Evolutionary conservation across 257 asterid species (phyloP).

Genomic region (Solanum dulcamara): DNA sequence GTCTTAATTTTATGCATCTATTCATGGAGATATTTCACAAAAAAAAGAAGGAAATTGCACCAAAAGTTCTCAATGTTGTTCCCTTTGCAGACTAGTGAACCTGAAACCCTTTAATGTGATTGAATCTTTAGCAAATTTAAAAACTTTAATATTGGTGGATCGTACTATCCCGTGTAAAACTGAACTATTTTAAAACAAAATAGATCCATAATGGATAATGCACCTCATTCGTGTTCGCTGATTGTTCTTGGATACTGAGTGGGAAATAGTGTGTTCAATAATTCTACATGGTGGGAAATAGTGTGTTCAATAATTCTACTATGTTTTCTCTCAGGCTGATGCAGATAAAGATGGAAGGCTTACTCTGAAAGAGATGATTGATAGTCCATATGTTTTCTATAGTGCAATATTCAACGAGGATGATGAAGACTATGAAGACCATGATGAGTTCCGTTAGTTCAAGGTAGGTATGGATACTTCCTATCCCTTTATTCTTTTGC

Average conservation of each 20-base stretch:
- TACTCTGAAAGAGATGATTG: conserved; percentile 75
- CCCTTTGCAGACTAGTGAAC: not conserved
- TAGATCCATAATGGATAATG: not conserved
- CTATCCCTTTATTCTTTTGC: not conserved
- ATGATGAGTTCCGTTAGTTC: conserved; percentile 73
- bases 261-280: not conserved
- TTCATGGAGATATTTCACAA: not conserved
- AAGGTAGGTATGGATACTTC: not conserved
- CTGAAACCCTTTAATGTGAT: not conserved
- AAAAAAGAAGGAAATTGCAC: not conserved
- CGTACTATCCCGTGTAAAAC: not conserved
- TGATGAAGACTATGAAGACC: conserved; percentile 61
- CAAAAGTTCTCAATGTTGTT: not conserved
- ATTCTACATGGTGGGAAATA: not conserved
- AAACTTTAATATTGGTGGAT: not conserved
- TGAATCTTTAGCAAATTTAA: not conserved
- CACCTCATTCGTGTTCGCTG: not conserved
- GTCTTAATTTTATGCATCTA: not conserved
- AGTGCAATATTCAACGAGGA: conserved; percentile 81
- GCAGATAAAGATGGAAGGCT: conserved; percentile 74
- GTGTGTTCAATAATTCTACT: not conserved
- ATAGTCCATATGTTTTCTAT: conserved; percentile 80
- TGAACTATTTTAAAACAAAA: not conserved
- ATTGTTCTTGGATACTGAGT: not conserved
- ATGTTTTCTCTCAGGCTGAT: conserved; percentile 59